A percentile compares a stretch with the other conserved stretches of the same genome.
Conservation (phyloP, 164 flowering plant genomes). For the Liquidambar formosana region DNA sequence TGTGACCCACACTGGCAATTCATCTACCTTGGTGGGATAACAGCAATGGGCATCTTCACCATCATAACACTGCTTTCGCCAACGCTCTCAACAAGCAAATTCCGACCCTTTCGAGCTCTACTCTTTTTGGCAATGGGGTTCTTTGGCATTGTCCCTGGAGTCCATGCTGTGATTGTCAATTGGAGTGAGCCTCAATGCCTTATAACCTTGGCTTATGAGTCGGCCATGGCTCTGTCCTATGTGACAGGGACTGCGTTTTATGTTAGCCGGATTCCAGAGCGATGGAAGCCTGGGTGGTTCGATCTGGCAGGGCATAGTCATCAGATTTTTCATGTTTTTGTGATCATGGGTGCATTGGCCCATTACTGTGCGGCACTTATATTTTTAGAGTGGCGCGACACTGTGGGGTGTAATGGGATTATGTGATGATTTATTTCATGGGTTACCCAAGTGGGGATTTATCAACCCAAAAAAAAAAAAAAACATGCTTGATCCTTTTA, state of each 20-base stretch:
- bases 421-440: no score
- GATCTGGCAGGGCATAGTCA: conserved; percentile 92
- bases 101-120: conserved; percentile 58
- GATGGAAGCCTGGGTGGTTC: conserved; percentile 82
- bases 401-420: conserved; percentile 39
- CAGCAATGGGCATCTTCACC: conserved; percentile 67
- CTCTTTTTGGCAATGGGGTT: conserved; percentile 80
- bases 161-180: conserved; percentile 60
- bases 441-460: no score
- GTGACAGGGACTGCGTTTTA: conserved; percentile 66
- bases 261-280: conserved; percentile 73
- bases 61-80: conserved; percentile 68
- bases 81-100: conserved; percentile 42
- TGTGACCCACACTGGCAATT: conserved; percentile 76
- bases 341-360: conserved; percentile 77
- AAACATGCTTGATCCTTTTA: no score
- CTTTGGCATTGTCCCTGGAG: conserved; percentile 72
- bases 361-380: conserved; percentile 76
- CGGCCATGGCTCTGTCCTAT: conserved; percentile 74
- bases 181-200: conserved; percentile 64
- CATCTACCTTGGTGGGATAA: conserved; percentile 64
- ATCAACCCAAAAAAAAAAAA: no score
- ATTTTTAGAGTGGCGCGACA: conserved; percentile 65
- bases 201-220: conserved; percentile 54
- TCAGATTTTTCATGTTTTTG: conserved; percentile 84